Evolutionary conservation across 75 land plant species (phyloP), one percentile per base, ranked within the genome.

Genomic region (Selaginella tamariscina): DNA sequence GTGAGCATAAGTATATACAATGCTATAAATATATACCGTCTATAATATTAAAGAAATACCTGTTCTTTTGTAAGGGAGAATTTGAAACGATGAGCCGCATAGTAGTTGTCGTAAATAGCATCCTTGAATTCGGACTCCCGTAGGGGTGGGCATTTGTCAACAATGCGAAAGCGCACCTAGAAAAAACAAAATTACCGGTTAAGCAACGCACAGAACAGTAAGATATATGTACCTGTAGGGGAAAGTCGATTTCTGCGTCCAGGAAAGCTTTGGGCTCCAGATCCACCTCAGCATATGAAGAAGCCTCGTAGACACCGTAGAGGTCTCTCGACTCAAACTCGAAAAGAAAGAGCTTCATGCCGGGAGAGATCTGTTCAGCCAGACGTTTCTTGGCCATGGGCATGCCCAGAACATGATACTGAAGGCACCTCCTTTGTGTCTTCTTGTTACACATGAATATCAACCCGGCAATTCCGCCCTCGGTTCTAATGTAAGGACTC

Each of bases 261-360:
- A 23, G 31, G 31, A 54, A 84, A 21, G 82, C 83, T 60, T 82
- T 0, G 13, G 81, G 80, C 2, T 71, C 66, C 55, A 82, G 77
- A 60, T 84, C 74, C 56, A 82, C 64, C 28, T 62, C 78, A 65
- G 83, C 86, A 76, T 73, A 73, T 0, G 78, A 74, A 9, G 33
- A 5, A 21, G 85, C 90, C 60, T 87, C 77, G 72, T 69, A 87
- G 0, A 87, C 87, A 8, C 87, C 90, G 76, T 73, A 75, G 30
- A 87, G 77, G 55, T 72, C 56, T 68, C 82, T 75, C 20, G 70
- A 66, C 68, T 84, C 82, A 56, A 63, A 77, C 32, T 87, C 86
- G 77, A 82, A 87, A 9, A 87, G 75, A 67, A 87, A 87, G 27
- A 87, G 63, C 2, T 79, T 54, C 86, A 84, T 87, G 2, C 89